A percentile compares a stretch with the other conserved stretches of the same genome.
Conservation (phyloP, 352 stramenopile species). For the Pythium sp. region DNA sequence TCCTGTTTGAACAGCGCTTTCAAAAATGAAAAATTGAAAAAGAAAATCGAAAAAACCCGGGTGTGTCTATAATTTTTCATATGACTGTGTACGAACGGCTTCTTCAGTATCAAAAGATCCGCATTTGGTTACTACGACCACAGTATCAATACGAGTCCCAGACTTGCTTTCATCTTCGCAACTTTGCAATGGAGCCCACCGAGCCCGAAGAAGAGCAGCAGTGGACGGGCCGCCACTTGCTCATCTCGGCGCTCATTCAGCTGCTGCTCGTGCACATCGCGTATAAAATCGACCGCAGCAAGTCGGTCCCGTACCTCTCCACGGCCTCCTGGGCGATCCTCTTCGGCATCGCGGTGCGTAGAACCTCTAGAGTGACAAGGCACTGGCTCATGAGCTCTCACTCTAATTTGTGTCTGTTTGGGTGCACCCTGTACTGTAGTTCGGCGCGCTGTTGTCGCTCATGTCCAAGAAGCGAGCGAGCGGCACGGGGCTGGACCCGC, state of each 20-base stretch:
- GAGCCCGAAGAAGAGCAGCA: slow-evolving; percentile 18
- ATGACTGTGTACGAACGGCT: too few relatives aligned
- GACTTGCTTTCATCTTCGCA: neutral
- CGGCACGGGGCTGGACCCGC: slow-evolving; percentile 37
- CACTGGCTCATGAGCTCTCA: neutral
- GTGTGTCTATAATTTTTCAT: too few relatives aligned
- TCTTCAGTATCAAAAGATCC: neutral
- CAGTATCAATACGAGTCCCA: neutral
- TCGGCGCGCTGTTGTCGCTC: slow-evolving; percentile 25
- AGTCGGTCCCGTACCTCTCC: slow-evolving; percentile 36
- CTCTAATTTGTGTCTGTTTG: neutral
- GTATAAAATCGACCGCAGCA: slow-evolving; percentile 47
- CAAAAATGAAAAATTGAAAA: too few relatives aligned
- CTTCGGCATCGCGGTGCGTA: slow-evolving; percentile 39
- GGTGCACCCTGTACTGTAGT: slow-evolving; percentile 14
- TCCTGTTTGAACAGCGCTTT: too few relatives aligned
- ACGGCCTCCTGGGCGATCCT: slow-evolving; percentile 53
- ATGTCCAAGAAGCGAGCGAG: slow-evolving; percentile 27
- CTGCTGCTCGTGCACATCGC: slow-evolving; percentile 50
- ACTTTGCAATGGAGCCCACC: neutral
- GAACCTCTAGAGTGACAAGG: neutral
- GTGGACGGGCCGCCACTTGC: slow-evolving; percentile 41
- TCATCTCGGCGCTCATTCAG: slow-evolving; percentile 43
- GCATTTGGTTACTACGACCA: neutral
- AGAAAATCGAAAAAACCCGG: too few relatives aligned